Evolutionary conservation across 495 filamentous ascomycete species (phyloP).

Genomic region (Chaetomium tenue): DNA sequence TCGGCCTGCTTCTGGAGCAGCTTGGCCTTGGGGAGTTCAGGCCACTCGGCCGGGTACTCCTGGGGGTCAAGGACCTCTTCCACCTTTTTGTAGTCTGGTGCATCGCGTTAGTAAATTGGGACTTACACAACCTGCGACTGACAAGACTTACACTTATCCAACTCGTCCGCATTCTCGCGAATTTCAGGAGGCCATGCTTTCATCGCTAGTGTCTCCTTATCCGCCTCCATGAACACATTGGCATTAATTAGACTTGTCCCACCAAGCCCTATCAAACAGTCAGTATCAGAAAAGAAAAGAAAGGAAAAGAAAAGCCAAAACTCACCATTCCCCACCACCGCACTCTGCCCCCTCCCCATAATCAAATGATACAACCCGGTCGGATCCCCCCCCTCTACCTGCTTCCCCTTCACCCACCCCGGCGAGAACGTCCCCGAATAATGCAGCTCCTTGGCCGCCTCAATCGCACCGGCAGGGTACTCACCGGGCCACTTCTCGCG

Average conservation of each 20-base stretch:
- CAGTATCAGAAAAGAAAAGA: neutral
- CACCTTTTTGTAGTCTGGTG: constrained; percentile 57
- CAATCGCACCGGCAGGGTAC: constrained; percentile 51
- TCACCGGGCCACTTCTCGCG: constrained; percentile 65
- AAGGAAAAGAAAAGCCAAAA: constrained; percentile 18
- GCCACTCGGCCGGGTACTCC: constrained; percentile 57
- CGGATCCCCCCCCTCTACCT: constrained; percentile 50
- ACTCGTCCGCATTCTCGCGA: constrained; percentile 40
- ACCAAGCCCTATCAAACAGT: constrained; percentile 51
- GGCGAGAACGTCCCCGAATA: constrained; percentile 56
- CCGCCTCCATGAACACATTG: constrained; percentile 64
- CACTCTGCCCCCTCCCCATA: constrained; percentile 64
- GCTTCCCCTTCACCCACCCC: constrained; percentile 37
- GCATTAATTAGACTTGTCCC: constrained; percentile 66
- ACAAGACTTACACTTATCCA: constrained; percentile 52
- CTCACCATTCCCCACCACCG: constrained; percentile 62
- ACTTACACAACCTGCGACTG: neutral
- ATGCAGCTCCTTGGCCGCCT: constrained; percentile 49
- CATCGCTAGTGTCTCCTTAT: constrained; percentile 53
- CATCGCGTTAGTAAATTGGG: neutral
- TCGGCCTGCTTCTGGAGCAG: constrained; percentile 58
- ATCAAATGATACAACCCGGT: constrained; percentile 64
- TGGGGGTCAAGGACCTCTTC: constrained; percentile 58
- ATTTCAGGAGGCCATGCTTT: constrained; percentile 62
- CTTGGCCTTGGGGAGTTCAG: constrained; percentile 54